phyloP scores from a whole-genome alignment of 179 eudicot genomes.

The Vitellaria paradoxa region DNA sequence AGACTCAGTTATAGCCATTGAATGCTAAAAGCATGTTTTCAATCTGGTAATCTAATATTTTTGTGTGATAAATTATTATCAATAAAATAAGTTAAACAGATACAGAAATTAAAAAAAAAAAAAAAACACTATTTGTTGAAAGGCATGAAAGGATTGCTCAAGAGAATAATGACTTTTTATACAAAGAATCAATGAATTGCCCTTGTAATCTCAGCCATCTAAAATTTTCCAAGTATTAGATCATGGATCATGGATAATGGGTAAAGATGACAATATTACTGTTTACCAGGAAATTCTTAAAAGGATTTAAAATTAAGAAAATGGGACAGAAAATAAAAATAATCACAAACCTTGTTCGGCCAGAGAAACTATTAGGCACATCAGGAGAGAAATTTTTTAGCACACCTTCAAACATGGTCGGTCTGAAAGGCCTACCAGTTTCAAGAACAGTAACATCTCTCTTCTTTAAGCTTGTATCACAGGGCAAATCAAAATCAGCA shows the following conservation, averaged over 20 bases:
- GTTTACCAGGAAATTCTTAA: not conserved
- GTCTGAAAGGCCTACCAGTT: constrained; percentile 78
- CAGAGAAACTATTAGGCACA: constrained; percentile 64
- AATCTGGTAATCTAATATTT: not conserved
- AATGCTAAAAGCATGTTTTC: not conserved
- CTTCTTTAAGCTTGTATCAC: constrained; percentile 45
- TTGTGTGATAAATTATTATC: not conserved
- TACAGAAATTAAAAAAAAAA: not conserved
- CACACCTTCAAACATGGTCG: constrained; percentile 80
- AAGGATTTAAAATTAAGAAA: not conserved
- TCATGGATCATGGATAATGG: not conserved
- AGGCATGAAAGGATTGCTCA: not conserved
- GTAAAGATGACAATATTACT: constrained; percentile 2
- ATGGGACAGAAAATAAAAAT: not conserved
- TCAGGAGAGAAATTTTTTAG: constrained; percentile 87
- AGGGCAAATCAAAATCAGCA: constrained; percentile 62
- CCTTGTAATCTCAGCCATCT: constrained; percentile 4
- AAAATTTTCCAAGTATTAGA: not conserved
- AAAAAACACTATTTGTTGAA: not conserved
- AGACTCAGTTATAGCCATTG: not conserved
- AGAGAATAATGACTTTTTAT: not conserved
- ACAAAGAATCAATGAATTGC: not conserved
- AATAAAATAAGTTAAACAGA: not conserved
- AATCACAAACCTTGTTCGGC: constrained; percentile 70
- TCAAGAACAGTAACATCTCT: constrained; percentile 46